Base-by-base conservation (phyloP, 169 alveolate genomes). In the Besnoitia besnoiti region DNA sequence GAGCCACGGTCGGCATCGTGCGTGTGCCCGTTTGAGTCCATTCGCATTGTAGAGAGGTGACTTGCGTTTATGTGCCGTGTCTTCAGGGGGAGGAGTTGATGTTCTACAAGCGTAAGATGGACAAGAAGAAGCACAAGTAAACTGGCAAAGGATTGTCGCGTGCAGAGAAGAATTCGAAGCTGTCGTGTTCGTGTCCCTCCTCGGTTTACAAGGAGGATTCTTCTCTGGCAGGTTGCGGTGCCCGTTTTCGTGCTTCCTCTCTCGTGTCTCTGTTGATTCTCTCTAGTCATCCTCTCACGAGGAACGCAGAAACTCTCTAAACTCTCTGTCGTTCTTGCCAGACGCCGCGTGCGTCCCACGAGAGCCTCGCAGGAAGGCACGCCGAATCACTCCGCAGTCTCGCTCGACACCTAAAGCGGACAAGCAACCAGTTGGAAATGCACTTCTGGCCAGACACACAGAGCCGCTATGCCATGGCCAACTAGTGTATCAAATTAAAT, bases 21-120 rank as follows among this genome's bases (percentile, higher is more conserved):
- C 87, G 37, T 82, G 10, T 46, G 33, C 19, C 61, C 21, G 35
- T 51, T 35, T n/a, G 49, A n/a, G 61, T 27, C 21, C 10, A 16
- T 51, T 40, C 33, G 0, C 40, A 30, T 12, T 19, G 46, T 30
- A 46, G 4, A 27, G 39, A 14, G 4, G 62, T 59, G 24, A 16
- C 42, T 30, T 59, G 51, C 21, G 5, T 42, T 40, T 27, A 16
- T 51, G 37, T 80, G 27, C 21, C 40, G n/a, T 87, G 82, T 59
- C 12, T 42, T 51, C 90, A 91, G 94, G 96, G 96, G 27, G 99
- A 97, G 94, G 99, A 99, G 95, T 98, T 99, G 94, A 98, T 97
- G 96, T 99, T 99, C 98, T 99, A 99, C 98, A 96, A 97, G 96
- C 98, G 98, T 96, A 98, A 98, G 96, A 95, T 99, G 96, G 99